Evolutionary conservation across 257 asterid species (phyloP).

Genomic region (Gynochthodes officinalis): DNA sequence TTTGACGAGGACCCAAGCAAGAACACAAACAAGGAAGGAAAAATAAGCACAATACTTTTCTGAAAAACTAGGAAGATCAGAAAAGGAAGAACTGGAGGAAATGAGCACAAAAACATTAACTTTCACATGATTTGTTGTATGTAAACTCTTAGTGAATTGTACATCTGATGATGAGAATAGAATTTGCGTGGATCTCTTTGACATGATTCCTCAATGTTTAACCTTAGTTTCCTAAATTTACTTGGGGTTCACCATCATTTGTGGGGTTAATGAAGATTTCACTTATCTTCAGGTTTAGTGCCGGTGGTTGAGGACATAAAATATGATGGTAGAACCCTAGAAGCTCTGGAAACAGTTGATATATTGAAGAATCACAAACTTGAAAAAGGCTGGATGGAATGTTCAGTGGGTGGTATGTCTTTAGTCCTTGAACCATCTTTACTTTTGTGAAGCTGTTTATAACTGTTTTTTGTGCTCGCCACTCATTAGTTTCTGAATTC

Average conservation of each 20-base stretch:
- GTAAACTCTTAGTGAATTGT: not conserved
- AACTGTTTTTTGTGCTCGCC: not conserved
- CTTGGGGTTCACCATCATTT: conserved; percentile 12
- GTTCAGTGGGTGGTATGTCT: conserved; percentile 54
- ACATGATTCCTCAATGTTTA: not conserved
- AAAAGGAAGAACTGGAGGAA: not conserved
- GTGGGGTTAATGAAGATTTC: conserved; percentile 21
- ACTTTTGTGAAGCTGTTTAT: not conserved
- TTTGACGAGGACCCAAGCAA: not conserved
- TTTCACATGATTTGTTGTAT: not conserved
- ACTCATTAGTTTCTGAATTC: not conserved
- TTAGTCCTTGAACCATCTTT: conserved; percentile 17
- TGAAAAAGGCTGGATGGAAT: conserved; percentile 53
- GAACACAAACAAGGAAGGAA: not conserved
- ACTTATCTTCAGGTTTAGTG: conserved; percentile 62
- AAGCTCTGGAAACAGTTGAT: conserved; percentile 53
- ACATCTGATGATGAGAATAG: not conserved
- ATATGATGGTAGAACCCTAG: conserved; percentile 50
- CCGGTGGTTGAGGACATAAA: conserved; percentile 72
- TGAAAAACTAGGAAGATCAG: not conserved
- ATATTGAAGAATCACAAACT: conserved; percentile 32
- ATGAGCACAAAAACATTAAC: not conserved
- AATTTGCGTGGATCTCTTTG: not conserved
- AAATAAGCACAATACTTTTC: not conserved
- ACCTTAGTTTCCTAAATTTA: not conserved